Base-by-base conservation (phyloP, 2,329 filamentous ascomycete genomes). In the Ilyonectria robusta region DNA sequence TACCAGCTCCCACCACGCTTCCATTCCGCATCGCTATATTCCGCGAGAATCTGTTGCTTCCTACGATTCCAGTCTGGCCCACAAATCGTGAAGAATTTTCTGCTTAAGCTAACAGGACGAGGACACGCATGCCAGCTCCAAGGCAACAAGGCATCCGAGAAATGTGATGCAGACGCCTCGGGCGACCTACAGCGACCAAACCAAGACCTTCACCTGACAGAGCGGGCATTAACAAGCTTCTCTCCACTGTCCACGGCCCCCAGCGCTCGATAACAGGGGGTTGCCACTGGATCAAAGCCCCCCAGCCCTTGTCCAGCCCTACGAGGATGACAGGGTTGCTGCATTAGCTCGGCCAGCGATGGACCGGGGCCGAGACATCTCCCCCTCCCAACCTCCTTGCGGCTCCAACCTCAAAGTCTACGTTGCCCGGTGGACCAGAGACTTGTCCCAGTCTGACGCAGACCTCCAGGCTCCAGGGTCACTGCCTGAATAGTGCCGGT, bases 321-420 rank as follows among this genome's bases (percentile, higher is more conserved):
- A 75, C 67, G 65, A 62, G 69, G 46, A 58, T 57, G 58, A 56
- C 57, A 62, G 66, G 66, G 69, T 31, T 44, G 57, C 37, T 68
- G 66, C 72, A 73, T 75, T 75, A 75, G 73, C 59, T 71, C 66
- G 48, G 62, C 70, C 73, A 68, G 60, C 72, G 70, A 74, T 65
- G 62, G 69, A 62, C 66, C 51, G 63, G 68, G 72, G 69, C 53
- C 64, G 59, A 66, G 65, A 70, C 60, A 62, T 15, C 44, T 55
- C 51, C 59, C 67, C 69, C 69, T 68, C 73, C 72, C 70, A 73
- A 66, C 62, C 59, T 70, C 69, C 68, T 58, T 50, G 47, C 44
- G 48, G 42, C 67, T 62, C 65, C 68, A 47, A 66, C 59, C 64
- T 75, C 66, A 57, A 68, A 59, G 72, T 75, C 66, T 72, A 66